Base-by-base conservation (phyloP, 352 stramenopile species). In the Phytophthora hybrid region DNA sequence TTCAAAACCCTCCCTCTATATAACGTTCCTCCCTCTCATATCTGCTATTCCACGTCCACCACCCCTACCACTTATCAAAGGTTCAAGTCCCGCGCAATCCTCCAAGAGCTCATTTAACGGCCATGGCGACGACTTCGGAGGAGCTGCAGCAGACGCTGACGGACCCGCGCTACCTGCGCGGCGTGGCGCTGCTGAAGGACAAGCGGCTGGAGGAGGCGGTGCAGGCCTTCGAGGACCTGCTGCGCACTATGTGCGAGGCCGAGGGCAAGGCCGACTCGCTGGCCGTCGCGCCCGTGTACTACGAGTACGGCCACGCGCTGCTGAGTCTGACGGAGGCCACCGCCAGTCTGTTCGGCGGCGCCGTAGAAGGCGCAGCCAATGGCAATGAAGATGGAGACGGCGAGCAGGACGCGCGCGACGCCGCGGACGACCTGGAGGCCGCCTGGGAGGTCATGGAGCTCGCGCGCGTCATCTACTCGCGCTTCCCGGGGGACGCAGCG, bases 401-500 rank as follows among this genome's bases (percentile, higher is more conserved):
- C 9, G 87, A 94, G 34, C 74, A 93, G 54, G 84, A 94, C 54
- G 81, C 85, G 1, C 73, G 74, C 11, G 76, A 88, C 34, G 79
- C 74, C 11, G 79, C 79, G 1, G 89, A 95, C 64, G 90, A 97
- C 66, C 77, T 97, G 52, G 86, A 97, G 55, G 78, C 93, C 10
- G 90, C 90, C 29, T 97, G 90, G 90, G 88, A 97, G 74, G 93
- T 95, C 82, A 84, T 97, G 49, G 90, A 97, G 59, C 68, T 95
- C 11, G 87, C 90, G 32, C 87, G 90, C 21, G 87, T 97, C 59
- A 91, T 97, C 62, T 93, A 94, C 71, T 81, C 86, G 66, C 85
- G 88, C 10, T 90, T 87, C 63, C 79, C 85, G 8, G 86, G 88
- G 19, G 89, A 95, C 26, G 39, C 85, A 31, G 82, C 81, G 18